Base-by-base conservation (phyloP, 1,139 yeast genomes). In the Kluyveromyces sp. region DNA sequence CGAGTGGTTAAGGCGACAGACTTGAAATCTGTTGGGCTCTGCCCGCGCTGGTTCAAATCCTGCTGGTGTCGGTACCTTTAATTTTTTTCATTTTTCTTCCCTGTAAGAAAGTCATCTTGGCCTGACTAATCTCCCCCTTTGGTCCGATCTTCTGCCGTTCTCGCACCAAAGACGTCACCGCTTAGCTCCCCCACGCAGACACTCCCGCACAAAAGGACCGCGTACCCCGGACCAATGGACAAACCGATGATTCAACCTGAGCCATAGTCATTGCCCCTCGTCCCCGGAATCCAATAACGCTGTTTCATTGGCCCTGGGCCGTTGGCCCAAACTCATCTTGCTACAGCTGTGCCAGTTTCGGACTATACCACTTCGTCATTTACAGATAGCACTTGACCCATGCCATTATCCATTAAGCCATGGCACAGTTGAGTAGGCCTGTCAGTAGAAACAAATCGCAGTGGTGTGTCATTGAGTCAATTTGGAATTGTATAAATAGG, bases 11-110 rank as follows among this genome's bases (percentile, higher is more conserved):
- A 54, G 58, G 58, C 56, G 58, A 53, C 53, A 54, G 59, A 54
- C 58, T 55, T 54, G 59, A 55, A 55, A 52, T 55, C 59, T 54
- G 54, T 54, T 55, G 59, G 58, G 59, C 59, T 55, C 47, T 46
- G 52, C 52, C 50, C 52, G 52, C 52, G 52, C 50, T 40, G 52
- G 52, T 49, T 49, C 52, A 51, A 55, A 53, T 55, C 59, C 59
- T 53, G 58, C 59, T 45, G 59, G 54, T 55, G 58, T 54, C 57
- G 58, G 26, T 43, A 43, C 46, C 44, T n/a, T 48, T 49, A 49
- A 36, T 36, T 15, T 36, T 30, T 28, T 25, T 15, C 18, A n/a
- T n/a, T n/a, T n/a, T n/a, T n/a, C n/a, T n/a, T n/a, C n/a, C n/a
- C n/a, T n/a, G n/a, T n/a, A n/a, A n/a, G n/a, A n/a, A n/a, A n/a